Conservation (phyloP, 2,329 filamentous ascomycete species). For the Fusarium coicis region DNA sequence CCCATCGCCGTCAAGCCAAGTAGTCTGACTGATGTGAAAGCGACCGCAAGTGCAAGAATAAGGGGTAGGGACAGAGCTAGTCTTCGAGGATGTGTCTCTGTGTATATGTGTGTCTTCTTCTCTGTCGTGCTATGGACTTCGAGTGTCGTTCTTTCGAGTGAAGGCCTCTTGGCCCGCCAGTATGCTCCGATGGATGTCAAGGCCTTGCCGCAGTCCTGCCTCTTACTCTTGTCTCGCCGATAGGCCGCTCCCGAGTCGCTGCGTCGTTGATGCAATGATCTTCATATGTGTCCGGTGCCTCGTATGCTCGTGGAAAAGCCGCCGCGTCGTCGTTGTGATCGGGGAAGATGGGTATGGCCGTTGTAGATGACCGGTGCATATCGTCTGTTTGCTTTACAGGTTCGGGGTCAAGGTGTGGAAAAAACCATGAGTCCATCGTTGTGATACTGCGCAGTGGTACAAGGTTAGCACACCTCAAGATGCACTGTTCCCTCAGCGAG, state of each 20-base stretch:
- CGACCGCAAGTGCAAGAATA: not conserved
- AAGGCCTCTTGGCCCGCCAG: not conserved
- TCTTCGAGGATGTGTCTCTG: not conserved
- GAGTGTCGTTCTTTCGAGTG: not conserved
- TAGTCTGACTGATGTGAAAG: not conserved
- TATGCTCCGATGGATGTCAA: too few relatives aligned
- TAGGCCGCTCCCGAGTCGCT: not conserved
- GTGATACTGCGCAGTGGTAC: not conserved
- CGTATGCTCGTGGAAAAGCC: not conserved
- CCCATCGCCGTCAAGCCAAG: not conserved
- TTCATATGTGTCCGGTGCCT: too few relatives aligned
- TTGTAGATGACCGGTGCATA: not conserved
- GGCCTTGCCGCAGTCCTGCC: not conserved
- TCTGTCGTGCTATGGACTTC: not conserved
- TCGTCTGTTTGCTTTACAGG: not conserved
- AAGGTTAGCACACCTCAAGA: not conserved
- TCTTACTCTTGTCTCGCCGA: not conserved
- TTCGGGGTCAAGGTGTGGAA: not conserved
- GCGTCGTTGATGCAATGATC: not conserved
- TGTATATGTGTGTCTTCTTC: not conserved
- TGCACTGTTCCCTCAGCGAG: accelerated
- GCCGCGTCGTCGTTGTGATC: not conserved
- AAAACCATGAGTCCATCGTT: conserved; percentile 3
- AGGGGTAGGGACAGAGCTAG: not conserved
- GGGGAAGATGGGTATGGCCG: not conserved